A percentile compares a stretch with the other conserved stretches of the same genome.
phyloP scores from a whole-genome alignment of 2,329 filamentous ascomycete species.

The Falciphora oryzae region DNA sequence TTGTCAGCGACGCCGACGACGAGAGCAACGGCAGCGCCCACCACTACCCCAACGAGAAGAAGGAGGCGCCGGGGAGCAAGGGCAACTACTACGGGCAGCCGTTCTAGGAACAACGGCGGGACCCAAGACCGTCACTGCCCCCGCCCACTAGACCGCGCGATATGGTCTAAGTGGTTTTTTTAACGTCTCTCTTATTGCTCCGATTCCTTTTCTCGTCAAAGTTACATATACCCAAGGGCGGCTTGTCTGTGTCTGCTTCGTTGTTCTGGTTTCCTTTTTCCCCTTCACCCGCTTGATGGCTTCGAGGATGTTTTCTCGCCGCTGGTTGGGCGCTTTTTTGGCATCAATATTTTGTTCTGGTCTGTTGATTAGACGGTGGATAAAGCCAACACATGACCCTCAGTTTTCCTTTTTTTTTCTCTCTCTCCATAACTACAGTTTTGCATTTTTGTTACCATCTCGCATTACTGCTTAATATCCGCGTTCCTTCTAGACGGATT shows the following conservation, averaged over 20 bases:
- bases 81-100: background rate
- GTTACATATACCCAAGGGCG: background rate
- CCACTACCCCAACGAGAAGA: background rate
- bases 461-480: too few species aligned
- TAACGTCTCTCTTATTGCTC: background rate
- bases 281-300: background rate
- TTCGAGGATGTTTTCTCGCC: background rate
- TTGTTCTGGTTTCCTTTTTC: background rate
- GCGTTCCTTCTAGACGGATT: too few species aligned
- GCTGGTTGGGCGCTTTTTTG: background rate
- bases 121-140: background rate
- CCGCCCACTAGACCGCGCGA: background rate
- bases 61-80: background rate
- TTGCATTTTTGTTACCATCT: background rate
- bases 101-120: background rate
- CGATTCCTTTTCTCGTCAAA: background rate
- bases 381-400: background rate
- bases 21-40: too few species aligned
- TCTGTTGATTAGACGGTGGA: background rate
- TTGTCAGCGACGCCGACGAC: background rate
- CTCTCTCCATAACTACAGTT: background rate
- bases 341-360: background rate
- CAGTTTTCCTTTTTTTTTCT: background rate
- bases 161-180: background rate
- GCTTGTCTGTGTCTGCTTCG: background rate